Base-by-base conservation (phyloP, 805 yeast species). In the Candida orba region DNA sequence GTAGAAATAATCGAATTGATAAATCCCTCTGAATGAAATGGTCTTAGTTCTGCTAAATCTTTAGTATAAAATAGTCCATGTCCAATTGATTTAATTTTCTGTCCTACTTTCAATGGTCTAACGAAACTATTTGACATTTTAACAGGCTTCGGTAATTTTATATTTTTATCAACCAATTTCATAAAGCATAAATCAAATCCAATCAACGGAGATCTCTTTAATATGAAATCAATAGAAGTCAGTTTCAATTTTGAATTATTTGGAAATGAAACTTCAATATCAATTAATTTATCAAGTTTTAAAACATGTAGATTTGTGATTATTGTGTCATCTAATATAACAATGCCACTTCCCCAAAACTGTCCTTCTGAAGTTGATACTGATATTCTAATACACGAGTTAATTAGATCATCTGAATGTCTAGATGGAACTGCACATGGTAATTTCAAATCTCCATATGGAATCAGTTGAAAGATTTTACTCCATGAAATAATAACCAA, bases 281-380 rank as follows among this genome's bases (percentile, higher is more conserved):
- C 44, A 20, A 37, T 36, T 18, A 56, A 14, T 1, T 38, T n/a
- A 2, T 46, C 43, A 7, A 47, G 38, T 36, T 53, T 52, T 17
- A 58, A 32, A 10, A 58, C 62, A 42, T 58, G 62, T 13, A 46
- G 40, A 36, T 58, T 58, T 2, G 62, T 58, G 4, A 55, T 50
- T 22, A 58, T 56, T 17, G 42, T 40, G 8, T 42, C 36, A 0
- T 41, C 15, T 2, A 52, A 43, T 4, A 58, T 27, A 3, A 52
- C 38, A n/a, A 58, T 50, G 5, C 62, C 62, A 46, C 60, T 56
- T 1, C 62, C 62, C 61, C 61, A 58, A 35, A 48, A 57, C n/a
- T 45, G 40, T 6, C 58, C 56, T 14, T 39, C 39, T 1, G 18
- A 20, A 1, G 57, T 39, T 7, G 38, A 36, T 6, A 54, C 56